Percentiles rank a stretch among this genome's conserved stretches.
phyloP scores from a whole-genome alignment of 2,329 filamentous ascomycete genomes.

The Hypoxylon sp. region DNA sequence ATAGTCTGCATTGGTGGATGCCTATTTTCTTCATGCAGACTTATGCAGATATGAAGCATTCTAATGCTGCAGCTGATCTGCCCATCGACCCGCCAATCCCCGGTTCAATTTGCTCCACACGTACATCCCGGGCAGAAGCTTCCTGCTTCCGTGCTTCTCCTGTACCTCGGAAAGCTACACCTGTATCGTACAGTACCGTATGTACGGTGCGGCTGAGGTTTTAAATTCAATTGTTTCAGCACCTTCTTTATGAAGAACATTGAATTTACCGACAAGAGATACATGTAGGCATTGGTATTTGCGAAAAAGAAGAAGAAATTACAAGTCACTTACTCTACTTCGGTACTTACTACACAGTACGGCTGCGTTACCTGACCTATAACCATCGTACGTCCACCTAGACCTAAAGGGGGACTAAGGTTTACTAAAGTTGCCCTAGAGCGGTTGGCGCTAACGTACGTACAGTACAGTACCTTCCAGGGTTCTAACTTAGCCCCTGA shows the following conservation, averaged over 20 bases:
- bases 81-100: conserved; percentile 29
- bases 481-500: conserved; percentile 34
- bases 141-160: conserved; percentile 15
- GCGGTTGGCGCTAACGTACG: conserved; percentile 33
- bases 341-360: background rate
- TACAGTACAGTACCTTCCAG: conserved; percentile 18
- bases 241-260: background rate
- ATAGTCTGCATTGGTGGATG: background rate
- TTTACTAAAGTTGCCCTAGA: conserved; percentile 17
- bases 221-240: background rate
- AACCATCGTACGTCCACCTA: conserved; percentile 3
- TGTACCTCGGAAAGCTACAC: conserved; percentile 10
- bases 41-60: conserved; percentile 13
- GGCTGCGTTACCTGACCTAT: conserved; percentile 12
- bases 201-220: background rate
- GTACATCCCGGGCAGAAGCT: conserved; percentile 28
- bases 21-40: background rate
- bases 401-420: conserved; percentile 15
- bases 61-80: conserved; percentile 30
- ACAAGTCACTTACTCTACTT: background rate
- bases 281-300: background rate
- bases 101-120: conserved; percentile 22
- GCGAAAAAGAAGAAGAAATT: background rate
- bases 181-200: conserved; percentile 7
- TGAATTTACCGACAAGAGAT: background rate